Base-by-base conservation (phyloP, 2,329 filamentous ascomycete species). In the Aspergillus chevalieri region DNA sequence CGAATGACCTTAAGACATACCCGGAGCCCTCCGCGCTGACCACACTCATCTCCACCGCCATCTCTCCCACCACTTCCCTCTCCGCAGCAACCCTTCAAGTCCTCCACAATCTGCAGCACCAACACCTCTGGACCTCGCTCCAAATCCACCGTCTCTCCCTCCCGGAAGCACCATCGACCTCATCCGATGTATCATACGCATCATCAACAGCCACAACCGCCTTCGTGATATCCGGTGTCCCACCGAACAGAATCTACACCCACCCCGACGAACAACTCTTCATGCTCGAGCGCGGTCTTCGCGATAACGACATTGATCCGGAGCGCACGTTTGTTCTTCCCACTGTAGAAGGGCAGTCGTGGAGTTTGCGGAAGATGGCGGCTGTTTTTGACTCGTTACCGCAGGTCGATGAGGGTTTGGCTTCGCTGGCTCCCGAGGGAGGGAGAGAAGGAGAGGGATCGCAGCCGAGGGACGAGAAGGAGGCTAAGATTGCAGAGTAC, bases 221-320 rank as follows among this genome's bases (percentile, higher is more conserved):
- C 6, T 78, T 75, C 1, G 59, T 85, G 47, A 70, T 85, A 45
- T 83, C 81, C 7, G 82, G 82, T n/a, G 68, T 82, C 14, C 81
- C 82, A 3, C 80, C 82, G 10, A 71, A 78, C 47, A 72, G 79
- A 43, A 70, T 83, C 52, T 85, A 85, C 64, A 74, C 80, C 9
- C 81, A 85, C 57, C 82, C 82, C 9, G 82, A 85, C 61, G 80
- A 84, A 68, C 82, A 85, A 61, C 75, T 81, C 21, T 78, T 77
- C 57, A 70, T 83, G 57, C 69, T 85, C 22, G 77, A 81, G 59
- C 65, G 71, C 46, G 72, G 70, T 15, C 71, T 78, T 41, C 65
- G 63, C 44, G 71, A 73, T 46, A 67, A 72, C 55, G 79, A 76
- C 36, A 55, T 78, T 17, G 66, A 68, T 2, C 61, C 73, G 9